phyloP scores from a whole-genome alignment of 345 rosid genomes.

The Gossypium rotundifolium region DNA sequence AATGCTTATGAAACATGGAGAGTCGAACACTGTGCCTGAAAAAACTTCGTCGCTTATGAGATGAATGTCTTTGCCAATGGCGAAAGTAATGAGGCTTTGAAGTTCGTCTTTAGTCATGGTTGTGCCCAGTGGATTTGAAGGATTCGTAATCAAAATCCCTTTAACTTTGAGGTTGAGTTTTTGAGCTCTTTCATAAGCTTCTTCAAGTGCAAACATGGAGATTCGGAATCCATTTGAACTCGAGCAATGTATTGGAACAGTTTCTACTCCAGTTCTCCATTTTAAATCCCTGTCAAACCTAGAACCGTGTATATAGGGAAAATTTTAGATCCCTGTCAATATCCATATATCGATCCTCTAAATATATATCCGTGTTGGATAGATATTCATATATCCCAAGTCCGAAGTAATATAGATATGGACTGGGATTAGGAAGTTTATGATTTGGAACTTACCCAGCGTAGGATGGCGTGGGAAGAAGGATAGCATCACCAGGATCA shows the following conservation, averaged over 20 bases:
- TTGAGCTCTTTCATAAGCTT: constrained; percentile 55
- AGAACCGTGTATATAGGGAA: not conserved
- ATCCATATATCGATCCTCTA: no score
- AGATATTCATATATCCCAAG: no score
- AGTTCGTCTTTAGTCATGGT: constrained; percentile 53
- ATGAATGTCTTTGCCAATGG: constrained; percentile 41
- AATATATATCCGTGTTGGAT: no score
- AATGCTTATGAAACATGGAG: constrained; percentile 53
- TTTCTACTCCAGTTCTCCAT: constrained; percentile 67
- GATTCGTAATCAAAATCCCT: constrained; percentile 81
- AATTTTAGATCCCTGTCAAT: no score
- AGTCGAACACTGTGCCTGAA: constrained; percentile 64
- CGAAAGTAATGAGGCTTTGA: constrained; percentile 46
- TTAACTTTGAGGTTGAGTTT: constrained; percentile 47
- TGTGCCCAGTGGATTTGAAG: constrained; percentile 87
- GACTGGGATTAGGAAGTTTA: no score
- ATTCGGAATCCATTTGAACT: constrained; percentile 58
- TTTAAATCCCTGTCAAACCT: constrained; percentile 81
- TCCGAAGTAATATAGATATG: no score
- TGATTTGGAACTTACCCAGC: constrained; percentile 50
- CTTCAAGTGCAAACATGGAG: constrained; percentile 50
- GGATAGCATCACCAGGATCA: constrained; percentile 84
- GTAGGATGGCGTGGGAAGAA: constrained; percentile 85
- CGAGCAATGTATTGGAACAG: constrained; percentile 49
- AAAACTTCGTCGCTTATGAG: constrained; percentile 80